Evolutionary conservation across 345 rosid genomes (phyloP), one percentile per base, ranked within the genome.

Genomic region (Eucalyptus rudis): DNA sequence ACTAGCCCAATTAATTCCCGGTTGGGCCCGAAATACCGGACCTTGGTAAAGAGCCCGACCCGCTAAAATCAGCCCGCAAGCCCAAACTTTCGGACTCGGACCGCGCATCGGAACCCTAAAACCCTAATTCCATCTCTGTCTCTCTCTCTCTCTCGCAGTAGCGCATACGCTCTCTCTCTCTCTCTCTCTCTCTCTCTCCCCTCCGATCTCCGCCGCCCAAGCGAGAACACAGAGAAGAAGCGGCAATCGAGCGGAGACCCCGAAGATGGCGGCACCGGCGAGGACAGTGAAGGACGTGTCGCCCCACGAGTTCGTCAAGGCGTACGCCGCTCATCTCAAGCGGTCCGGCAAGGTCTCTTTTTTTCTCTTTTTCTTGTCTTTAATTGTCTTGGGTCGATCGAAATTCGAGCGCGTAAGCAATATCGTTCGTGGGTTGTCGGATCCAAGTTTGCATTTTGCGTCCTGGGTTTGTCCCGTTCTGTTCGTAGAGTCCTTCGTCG

Each of bases 231-330:
- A 59, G 88, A 3, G 84, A 76, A 76, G 84, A 40, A 24, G 47
- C 15, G 29, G 62, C 47, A 40, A 76, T 1, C 47, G 7, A 25
- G 27, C 33, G 49, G 84, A 22, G 7, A 27, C 1, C 20, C 25
- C 49, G 86, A 17, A 19, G 2, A 62, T 45, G 88, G 51, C 91
- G 93, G 93, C 89, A 1, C 89, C 93, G 4, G 90, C 93, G n/a
- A 93, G 56, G 47, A 92, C 90, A 3, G 94, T 94, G 10, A 94
- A 94, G 89, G 95, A 94, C 86, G 94, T 94, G 22, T 94, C 93
- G 13, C 94, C 95, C 25, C 95, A 93, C 59, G 94, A 94, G 92
- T 94, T 94, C 88, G 94, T 92, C 88, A 94, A 91, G 91, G 95
- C 95, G 31, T 94, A 93, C 89, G 86, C 94, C 3, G 94, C 91